Percentiles rank a stretch among this genome's conserved stretches.
Conservation (phyloP, 352 stramenopile genomes). For the Phytophthora pistaciae region DNA sequence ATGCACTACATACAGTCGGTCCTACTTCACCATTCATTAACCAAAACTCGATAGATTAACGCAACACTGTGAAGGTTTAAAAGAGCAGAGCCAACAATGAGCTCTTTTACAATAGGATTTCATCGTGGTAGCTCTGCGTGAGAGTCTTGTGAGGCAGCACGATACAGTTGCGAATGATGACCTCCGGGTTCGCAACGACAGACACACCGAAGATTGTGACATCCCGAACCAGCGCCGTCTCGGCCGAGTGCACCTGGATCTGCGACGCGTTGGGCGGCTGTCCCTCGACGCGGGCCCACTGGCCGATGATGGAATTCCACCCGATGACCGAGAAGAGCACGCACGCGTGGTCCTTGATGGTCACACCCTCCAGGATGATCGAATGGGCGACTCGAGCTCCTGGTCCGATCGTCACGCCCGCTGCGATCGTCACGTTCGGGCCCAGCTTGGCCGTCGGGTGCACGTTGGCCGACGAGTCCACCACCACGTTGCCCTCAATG, state of each 20-base stretch:
- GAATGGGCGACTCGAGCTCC: constrained; percentile 87
- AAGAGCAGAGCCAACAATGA: constrained; percentile 25
- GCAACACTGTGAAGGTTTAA: constrained; percentile 27
- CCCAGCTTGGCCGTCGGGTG: constrained; percentile 89
- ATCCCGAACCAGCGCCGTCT: constrained; percentile 85
- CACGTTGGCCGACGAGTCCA: constrained; percentile 81
- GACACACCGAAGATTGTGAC: constrained; percentile 91
- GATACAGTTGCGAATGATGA: constrained; percentile 92
- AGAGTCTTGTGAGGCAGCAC: constrained; percentile 91
- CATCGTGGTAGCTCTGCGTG: constrained; percentile 89
- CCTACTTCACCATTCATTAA: constrained; percentile 9
- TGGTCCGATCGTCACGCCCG: constrained; percentile 83
- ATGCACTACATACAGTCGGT: background rate
- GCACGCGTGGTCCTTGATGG: constrained; percentile 90
- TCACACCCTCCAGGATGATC: constrained; percentile 90
- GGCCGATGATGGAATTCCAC: constrained; percentile 90
- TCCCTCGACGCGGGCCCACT: constrained; percentile 88
- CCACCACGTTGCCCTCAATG: constrained; percentile 90
- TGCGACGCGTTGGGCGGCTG: constrained; percentile 83
- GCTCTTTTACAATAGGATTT: constrained; percentile 84
- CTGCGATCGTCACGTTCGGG: constrained; percentile 88
- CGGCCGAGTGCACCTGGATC: constrained; percentile 72
- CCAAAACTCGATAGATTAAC: constrained; percentile 29
- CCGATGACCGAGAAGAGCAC: constrained; percentile 90
- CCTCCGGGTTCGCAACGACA: constrained; percentile 86